Evolutionary conservation across 352 stramenopile genomes (phyloP), one percentile per base, ranked within the genome.

Genomic region (Globisporangium recalcitrans): DNA sequence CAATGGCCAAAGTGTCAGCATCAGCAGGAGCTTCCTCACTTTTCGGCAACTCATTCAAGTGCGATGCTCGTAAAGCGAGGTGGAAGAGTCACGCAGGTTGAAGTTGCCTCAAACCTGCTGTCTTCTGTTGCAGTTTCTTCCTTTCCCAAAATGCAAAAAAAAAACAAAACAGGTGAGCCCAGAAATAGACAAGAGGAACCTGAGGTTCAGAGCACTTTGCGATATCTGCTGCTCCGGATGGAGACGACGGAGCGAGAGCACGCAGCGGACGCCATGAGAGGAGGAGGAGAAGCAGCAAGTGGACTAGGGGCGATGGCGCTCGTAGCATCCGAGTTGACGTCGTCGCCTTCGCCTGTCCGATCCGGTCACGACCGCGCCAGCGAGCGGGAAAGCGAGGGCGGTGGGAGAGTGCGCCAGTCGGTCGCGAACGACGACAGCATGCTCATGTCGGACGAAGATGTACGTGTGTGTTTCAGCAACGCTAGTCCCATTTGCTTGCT

Each of bases 371-470:
- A 52, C 44, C 34, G 46, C 34, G 36, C 44, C 8, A 52, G 27
- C 40, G 47, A 40, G 32, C 44, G 40, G 14, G 48, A 66, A 26
- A 57, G 27, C 38, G 64, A 56, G 21, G 38, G 51, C 21, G 49
- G 51, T 14, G 46, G 31, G 13, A 47, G 60, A 26, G 29, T 24
- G 31, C 60, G 38, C 11, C 52, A 64, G 10, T 63, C 60, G 52
- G 44, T 79, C 29, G 53, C 56, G 22, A 60, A 68, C 55, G 81
- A 91, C 47, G 81, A 89, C 58, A 87, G 71, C 60, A 73, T 54
- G 34, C 55, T 82, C 7, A 49, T 80, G 54, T 71, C 71, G 0
- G 82, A 91, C 42, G 82, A 91, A 69, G 82, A 91, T 32, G 82
- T 91, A 59, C 24, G 73, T 59, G 14, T 29, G 16, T 54, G 22